These are phyloP conservation scores for Testicularia cyperi DNA, from an alignment of 1,284 basidiomycete species.

Conservation along the genomic window DNA sequence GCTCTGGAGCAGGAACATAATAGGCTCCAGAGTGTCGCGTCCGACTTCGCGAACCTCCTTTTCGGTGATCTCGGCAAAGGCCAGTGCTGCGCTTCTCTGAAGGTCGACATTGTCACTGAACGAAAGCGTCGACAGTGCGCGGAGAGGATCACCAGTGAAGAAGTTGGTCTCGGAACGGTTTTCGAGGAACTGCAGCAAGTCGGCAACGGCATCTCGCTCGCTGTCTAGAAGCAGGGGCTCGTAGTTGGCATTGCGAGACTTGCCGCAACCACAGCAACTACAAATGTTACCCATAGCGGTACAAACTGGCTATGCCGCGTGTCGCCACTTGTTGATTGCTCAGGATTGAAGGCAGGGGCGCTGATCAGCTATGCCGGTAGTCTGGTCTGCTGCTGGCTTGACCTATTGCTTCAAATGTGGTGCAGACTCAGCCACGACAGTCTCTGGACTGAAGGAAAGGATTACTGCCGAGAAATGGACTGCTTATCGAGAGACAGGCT, in stretches of 20 bases:
- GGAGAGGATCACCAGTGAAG: conserved; percentile 71
- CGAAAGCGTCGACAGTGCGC: conserved; percentile 91
- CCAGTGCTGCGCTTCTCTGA: conserved; percentile 94
- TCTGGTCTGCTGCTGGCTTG: too few relatives aligned
- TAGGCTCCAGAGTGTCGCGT: conserved; percentile 95
- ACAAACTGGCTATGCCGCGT: too few relatives aligned
- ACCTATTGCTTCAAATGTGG: too few relatives aligned
- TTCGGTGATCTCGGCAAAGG: conserved; percentile 99
- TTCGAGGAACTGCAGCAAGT: conserved; percentile 94
- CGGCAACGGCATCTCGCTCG: conserved; percentile 96
- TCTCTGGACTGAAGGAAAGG: too few relatives aligned
- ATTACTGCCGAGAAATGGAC: too few relatives aligned
- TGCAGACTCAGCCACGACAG: too few relatives aligned
- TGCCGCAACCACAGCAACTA: conserved; percentile 47
- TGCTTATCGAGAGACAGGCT: too few relatives aligned
- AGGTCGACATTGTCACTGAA: conserved; percentile 99
- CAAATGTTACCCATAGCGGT: conserved; percentile 59
- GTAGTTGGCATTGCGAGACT: conserved; percentile 44
- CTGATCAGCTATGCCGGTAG: too few relatives aligned
- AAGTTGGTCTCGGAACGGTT: conserved; percentile 63
- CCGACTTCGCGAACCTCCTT: conserved; percentile 98
- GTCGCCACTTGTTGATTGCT: too few relatives aligned
- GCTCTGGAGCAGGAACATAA: conserved; percentile 93
- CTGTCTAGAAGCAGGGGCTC: conserved; percentile 95
- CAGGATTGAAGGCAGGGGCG: too few relatives aligned